Evolutionary conservation across 2,329 filamentous ascomycete genomes (phyloP).

Genomic region (Fusarium sp.): DNA sequence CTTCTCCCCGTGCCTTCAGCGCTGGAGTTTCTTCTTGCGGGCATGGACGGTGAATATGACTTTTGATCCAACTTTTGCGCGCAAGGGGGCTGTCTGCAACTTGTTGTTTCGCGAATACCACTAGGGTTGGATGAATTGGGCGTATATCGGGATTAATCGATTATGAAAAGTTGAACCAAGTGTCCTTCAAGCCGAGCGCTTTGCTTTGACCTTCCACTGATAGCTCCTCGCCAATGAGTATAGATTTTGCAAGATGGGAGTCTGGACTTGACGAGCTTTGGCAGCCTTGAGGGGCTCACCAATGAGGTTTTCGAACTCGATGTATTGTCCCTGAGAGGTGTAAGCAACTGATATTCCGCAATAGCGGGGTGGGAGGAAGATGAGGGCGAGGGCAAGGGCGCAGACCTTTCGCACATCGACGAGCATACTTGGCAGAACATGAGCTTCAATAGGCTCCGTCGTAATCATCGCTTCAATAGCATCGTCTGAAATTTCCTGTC

Average conservation of each 20-base stretch:
- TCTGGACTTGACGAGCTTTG: slow-evolving; percentile 28
- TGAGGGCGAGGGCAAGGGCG: not conserved
- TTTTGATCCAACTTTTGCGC: slow-evolving; percentile 11
- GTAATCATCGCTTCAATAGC: slow-evolving; percentile 35
- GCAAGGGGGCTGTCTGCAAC: not conserved
- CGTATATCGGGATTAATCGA: not conserved
- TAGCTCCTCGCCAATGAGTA: slow-evolving; percentile 35
- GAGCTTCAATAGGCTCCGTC: slow-evolving; percentile 38
- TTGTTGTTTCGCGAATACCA: not conserved
- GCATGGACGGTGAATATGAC: slow-evolving; percentile 42
- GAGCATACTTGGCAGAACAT: slow-evolving; percentile 40
- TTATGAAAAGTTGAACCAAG: not conserved
- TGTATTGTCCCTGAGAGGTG: slow-evolving; percentile 36
- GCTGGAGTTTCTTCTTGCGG: slow-evolving; percentile 46
- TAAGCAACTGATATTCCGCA: slow-evolving; percentile 9
- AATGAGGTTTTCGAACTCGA: slow-evolving; percentile 40
- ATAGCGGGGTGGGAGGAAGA: not conserved
- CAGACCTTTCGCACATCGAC: slow-evolving; percentile 37
- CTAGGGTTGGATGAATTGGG: not conserved
- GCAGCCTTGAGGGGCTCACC: slow-evolving; percentile 40
- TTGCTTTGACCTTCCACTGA: slow-evolving; percentile 36
- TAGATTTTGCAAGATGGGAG: slow-evolving; percentile 29
- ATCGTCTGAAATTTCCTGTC: slow-evolving; percentile 35
- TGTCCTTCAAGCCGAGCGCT: not conserved
- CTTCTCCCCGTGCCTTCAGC: slow-evolving; percentile 44